Evolutionary conservation across 1,284 basidiomycete species (phyloP), one percentile per base, ranked within the genome.

Genomic region (Irpex sp.): DNA sequence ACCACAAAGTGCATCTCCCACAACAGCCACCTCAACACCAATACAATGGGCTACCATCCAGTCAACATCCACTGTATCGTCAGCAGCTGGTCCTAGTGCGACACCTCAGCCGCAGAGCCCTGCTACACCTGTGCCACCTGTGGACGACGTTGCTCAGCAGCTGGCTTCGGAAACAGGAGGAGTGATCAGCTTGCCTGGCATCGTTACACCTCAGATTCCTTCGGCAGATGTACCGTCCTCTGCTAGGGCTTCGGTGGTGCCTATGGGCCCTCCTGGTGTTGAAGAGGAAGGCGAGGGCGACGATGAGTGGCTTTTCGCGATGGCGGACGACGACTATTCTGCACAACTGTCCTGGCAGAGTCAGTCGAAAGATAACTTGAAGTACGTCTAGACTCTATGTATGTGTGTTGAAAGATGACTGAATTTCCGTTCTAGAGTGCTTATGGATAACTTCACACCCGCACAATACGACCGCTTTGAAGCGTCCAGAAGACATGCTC

Each of bases 401-500:
- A 9, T 56, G 5, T 9, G 0, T 52, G 4, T 19, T 3, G 15
- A 17, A 5, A 1, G 34, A 31, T 36, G n/a, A 15, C 21, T 37
- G 0, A 31, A 55, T 65, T 51, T 44, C 47, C 37, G 26, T 21
- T 65, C 3, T 66, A 93, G 92, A 71, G 88, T 95, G 52, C 79
- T 96, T 62, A 92, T 96, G 84, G 91, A 94, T 73, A 92, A 93
- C 68, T 92, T 96, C 71, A 89, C 87, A 65, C 82, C 88, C 1
- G 87, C 84, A 13, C 94, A 97, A 73, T 92, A 94, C 70, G 93
- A 95, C 61, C 84, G 94, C 0, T 96, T 95, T 70, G 93, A 95
- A 71, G 91, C 92, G 0, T 96, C 94, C 70, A 81, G 94, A 62
- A 81, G 93, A 57, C 90, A 93, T 65, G 92, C 92, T 3, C 76